Percentiles rank a stretch among this genome's conserved stretches.
phyloP scores from a whole-genome alignment of 2,329 filamentous ascomycete species.

The Penicillium sp. region DNA sequence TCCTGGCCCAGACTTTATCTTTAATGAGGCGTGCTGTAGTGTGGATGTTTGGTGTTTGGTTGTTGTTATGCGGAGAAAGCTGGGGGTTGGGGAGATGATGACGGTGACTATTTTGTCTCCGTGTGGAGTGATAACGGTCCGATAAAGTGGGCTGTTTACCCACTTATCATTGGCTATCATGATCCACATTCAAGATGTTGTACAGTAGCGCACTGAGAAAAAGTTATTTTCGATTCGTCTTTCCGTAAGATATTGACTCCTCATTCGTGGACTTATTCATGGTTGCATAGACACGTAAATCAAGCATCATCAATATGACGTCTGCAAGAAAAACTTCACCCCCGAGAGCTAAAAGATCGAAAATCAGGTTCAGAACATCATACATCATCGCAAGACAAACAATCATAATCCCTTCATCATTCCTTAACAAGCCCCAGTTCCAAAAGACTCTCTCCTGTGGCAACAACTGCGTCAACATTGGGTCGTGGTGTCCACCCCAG shows the following conservation, averaged over 20 bases:
- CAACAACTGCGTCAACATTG: constrained; percentile 3
- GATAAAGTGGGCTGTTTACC: constrained; percentile 2
- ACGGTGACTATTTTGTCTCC: not conserved
- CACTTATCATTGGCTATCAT: constrained; percentile 25
- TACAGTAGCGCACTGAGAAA: not conserved
- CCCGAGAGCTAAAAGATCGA: not conserved
- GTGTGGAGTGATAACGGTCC: not conserved
- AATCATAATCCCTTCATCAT: not conserved
- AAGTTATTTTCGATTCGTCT: not conserved
- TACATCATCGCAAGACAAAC: not conserved
- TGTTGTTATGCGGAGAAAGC: not conserved
- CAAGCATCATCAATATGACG: not conserved
- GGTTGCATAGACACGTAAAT: not conserved
- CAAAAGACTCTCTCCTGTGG: constrained; percentile 8
- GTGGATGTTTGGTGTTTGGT: not conserved
- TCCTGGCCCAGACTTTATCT: not conserved
- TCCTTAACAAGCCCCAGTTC: not conserved
- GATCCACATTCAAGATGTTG: constrained; percentile 14
- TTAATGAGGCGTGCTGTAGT: not conserved
- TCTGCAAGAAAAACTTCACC: not conserved
- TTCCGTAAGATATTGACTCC: too few relatives aligned
- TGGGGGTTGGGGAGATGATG: not conserved
- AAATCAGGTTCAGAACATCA: not conserved
- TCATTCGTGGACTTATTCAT: not conserved
- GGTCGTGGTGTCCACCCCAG: constrained; percentile 9